phyloP scores from a whole-genome alignment of 805 yeast genomes.

The Sugiyamaella smithiae region DNA sequence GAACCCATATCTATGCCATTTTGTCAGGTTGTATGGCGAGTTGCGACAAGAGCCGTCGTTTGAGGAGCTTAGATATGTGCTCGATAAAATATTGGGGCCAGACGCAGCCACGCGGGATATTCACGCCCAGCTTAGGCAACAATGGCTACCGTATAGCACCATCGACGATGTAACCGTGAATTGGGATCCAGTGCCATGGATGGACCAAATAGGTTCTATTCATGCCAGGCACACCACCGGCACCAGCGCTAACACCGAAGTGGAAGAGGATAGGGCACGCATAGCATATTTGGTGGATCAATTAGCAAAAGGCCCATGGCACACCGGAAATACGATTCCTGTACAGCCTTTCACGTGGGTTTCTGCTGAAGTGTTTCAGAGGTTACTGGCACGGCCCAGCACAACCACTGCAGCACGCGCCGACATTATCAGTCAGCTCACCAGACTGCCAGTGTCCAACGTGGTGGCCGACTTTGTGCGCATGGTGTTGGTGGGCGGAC shows the following conservation, averaged over 20 bases:
- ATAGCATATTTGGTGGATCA: constrained; percentile 2
- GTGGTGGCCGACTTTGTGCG: constrained; percentile 18
- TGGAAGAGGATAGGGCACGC: neutral
- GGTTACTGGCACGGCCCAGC: constrained; percentile 6
- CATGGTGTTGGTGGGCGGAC: constrained; percentile 11
- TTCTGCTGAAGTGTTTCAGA: constrained; percentile 8
- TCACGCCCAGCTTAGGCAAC: neutral
- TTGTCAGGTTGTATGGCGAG: constrained; percentile 6
- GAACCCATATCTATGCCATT: constrained; percentile 18
- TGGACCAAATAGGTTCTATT: neutral
- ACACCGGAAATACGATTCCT: neutral
- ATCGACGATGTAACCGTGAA: neutral
- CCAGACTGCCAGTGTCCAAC: constrained; percentile 18
- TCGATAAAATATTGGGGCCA: too few species aligned
- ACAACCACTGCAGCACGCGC: neutral
- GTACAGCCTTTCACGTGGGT: constrained; percentile 8
- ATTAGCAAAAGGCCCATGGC: neutral
- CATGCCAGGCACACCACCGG: neutral
- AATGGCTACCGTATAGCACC: neutral
- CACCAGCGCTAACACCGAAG: neutral
- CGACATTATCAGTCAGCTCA: constrained; percentile 12
- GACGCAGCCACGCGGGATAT: neutral
- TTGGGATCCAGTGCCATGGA: neutral
- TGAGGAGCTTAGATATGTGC: neutral
- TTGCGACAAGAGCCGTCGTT: neutral